Conservation (phyloP, 176 grass and related monocot species). For the Chloris gayana region DNA sequence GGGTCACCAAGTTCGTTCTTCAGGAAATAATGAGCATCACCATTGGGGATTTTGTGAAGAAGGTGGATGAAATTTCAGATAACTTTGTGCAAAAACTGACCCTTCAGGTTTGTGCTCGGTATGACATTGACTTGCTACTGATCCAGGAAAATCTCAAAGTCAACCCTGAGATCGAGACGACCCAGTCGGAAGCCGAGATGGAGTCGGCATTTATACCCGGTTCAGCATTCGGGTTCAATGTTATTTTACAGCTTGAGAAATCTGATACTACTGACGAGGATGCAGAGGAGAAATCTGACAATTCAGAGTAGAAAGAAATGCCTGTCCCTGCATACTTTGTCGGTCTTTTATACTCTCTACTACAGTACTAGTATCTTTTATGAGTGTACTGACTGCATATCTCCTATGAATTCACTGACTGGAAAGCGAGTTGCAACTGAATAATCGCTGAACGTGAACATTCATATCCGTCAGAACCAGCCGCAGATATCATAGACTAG, state of each 20-base stretch:
- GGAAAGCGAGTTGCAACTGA: slow-evolving; percentile 31
- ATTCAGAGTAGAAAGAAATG: slow-evolving; percentile 16
- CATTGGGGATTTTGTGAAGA: slow-evolving; percentile 63
- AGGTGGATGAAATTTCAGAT: slow-evolving; percentile 46
- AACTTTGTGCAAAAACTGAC: not conserved
- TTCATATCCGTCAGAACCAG: slow-evolving; percentile 10
- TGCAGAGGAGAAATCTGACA: slow-evolving; percentile 18
- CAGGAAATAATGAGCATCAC: slow-evolving; percentile 71
- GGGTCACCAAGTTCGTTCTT: slow-evolving; percentile 75
- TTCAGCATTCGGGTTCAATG: slow-evolving; percentile 59
- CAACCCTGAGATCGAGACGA: slow-evolving; percentile 61
- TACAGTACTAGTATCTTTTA: too few species aligned
- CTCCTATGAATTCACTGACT: slow-evolving; percentile 20
- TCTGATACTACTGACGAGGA: slow-evolving; percentile 35
- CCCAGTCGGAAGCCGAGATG: slow-evolving; percentile 55
- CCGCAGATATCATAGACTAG: slow-evolving; percentile 9
- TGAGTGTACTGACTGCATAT: slow-evolving; percentile 13
- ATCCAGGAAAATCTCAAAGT: slow-evolving; percentile 65
- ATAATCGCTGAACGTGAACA: not conserved
- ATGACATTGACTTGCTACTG: slow-evolving; percentile 10
- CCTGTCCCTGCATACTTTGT: not conserved
- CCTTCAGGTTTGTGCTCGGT: not conserved
- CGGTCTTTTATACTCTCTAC: slow-evolving; percentile 1
- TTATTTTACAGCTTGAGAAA: slow-evolving; percentile 51
- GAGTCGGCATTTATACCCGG: slow-evolving; percentile 61